phyloP scores from a whole-genome alignment of 352 stramenopile species.

The Elongisporangium anandrum region DNA sequence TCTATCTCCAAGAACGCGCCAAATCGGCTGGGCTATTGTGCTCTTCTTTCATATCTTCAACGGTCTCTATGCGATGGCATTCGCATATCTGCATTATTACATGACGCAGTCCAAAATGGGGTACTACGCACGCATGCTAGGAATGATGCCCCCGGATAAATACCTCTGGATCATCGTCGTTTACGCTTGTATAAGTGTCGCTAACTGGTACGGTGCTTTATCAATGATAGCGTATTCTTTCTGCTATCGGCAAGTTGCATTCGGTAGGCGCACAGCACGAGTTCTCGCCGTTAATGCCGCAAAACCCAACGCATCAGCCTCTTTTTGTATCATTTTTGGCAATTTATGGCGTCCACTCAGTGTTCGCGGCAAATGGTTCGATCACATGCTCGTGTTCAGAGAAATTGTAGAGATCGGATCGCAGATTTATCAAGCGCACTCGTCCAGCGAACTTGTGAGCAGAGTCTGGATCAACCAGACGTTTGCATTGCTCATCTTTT shows the following conservation, averaged over 20 bases:
- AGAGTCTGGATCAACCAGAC: conserved; percentile 27
- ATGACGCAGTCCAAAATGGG: conserved; percentile 17
- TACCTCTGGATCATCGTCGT: conserved; percentile 13
- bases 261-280: neutral
- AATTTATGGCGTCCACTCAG: conserved; percentile 7
- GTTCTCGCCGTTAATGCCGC: neutral
- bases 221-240: conserved; percentile 23
- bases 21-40: conserved; percentile 17
- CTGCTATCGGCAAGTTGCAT: conserved; percentile 19
- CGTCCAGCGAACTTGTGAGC: conserved; percentile 18
- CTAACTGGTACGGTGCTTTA: conserved; percentile 19
- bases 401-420: conserved; percentile 20
- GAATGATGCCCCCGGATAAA: conserved; percentile 28
- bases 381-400: conserved; percentile 13
- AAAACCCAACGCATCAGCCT: neutral
- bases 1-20: conserved; percentile 6
- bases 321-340: neutral
- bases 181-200: conserved; percentile 16
- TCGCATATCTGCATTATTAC: conserved; percentile 23
- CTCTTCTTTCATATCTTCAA: conserved; percentile 31
- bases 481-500: conserved; percentile 13
- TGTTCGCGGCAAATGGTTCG: conserved; percentile 17
- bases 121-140: conserved; percentile 21
- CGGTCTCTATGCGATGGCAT: conserved; percentile 9
- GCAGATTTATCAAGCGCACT: conserved; percentile 25